phyloP scores from a whole-genome alignment of 2,329 filamentous ascomycete species.

The Clarireedia homoeocarpa region DNA sequence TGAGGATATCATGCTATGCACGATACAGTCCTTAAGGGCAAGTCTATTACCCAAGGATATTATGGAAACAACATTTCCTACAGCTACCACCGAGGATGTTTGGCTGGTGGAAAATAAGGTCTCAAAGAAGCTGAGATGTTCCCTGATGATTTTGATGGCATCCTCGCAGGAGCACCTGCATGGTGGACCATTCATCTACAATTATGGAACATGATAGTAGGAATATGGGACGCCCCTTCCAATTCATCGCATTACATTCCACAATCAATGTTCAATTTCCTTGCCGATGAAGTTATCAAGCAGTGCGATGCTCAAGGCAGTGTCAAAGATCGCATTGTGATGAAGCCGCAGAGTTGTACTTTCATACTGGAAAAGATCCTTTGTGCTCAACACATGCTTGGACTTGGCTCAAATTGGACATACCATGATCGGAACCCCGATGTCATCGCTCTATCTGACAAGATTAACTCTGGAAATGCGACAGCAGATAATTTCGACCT shows the following conservation, averaged over 20 bases:
- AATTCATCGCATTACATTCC: constrained; percentile 38
- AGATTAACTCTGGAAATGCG: constrained; percentile 38
- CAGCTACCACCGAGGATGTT: constrained; percentile 33
- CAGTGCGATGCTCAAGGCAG: constrained; percentile 44
- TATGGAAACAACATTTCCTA: constrained; percentile 29
- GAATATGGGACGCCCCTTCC: constrained; percentile 39
- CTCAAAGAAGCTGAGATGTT: constrained; percentile 37
- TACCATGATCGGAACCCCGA: neutral
- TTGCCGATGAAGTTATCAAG: constrained; percentile 33
- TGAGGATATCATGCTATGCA: neutral
- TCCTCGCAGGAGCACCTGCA: constrained; percentile 33
- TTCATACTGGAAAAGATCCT: neutral
- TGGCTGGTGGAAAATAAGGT: constrained; percentile 36
- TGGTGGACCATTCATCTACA: constrained; percentile 20
- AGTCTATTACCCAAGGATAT: neutral
- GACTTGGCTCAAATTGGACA: neutral
- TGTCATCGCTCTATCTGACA: neutral
- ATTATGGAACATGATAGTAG: constrained; percentile 34
- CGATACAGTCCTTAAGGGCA: neutral
- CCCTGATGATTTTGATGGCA: constrained; percentile 36
- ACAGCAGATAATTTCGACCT: constrained; percentile 41
- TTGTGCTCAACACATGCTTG: too few relatives aligned
- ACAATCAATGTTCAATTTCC: constrained; percentile 37
- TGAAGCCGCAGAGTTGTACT: constrained; percentile 30
- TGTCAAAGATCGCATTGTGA: constrained; percentile 37